Percentiles rank a stretch among this genome's conserved stretches.
Evolutionary conservation across 768 basidiomycete genomes (phyloP).

Genomic region (Paxillus ammoniavirescens): DNA sequence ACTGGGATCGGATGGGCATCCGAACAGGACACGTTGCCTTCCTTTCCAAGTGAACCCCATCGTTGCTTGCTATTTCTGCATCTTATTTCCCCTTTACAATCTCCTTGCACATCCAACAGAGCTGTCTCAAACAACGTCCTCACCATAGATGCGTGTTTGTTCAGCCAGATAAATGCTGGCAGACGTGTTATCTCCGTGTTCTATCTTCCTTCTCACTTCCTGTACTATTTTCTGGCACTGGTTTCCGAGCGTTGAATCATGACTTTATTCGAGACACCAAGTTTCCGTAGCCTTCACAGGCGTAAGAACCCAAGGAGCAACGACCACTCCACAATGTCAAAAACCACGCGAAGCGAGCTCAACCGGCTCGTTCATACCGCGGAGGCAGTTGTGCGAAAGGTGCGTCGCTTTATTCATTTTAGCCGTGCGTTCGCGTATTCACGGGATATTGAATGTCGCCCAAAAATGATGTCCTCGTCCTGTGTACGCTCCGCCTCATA

Average conservation of each 20-base stretch:
- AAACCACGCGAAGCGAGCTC: slow-evolving; percentile 68
- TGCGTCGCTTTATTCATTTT: slow-evolving; percentile 32
- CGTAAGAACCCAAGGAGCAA: slow-evolving; percentile 49
- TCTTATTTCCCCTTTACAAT: slow-evolving; percentile 6
- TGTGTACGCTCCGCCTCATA: slow-evolving; percentile 33
- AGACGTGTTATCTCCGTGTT: neutral
- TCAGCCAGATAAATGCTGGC: slow-evolving; percentile 19
- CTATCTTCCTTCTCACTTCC: slow-evolving; percentile 23
- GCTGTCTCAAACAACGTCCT: slow-evolving; percentile 7
- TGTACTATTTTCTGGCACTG: neutral
- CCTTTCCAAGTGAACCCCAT: neutral
- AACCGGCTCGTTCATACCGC: slow-evolving; percentile 60
- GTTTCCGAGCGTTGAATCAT: slow-evolving; percentile 1
- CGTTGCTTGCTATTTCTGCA: neutral
- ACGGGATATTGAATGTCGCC: neutral
- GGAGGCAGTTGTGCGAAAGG: slow-evolving; percentile 59
- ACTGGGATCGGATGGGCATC: neutral
- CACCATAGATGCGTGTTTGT: slow-evolving; percentile 19
- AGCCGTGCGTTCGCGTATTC: slow-evolving; percentile 37
- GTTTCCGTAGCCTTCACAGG: slow-evolving; percentile 35
- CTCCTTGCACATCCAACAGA: neutral
- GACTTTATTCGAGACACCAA: slow-evolving; percentile 33
- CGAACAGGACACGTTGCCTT: neutral
- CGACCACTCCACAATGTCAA: slow-evolving; percentile 33
- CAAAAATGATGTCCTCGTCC: neutral